Percentiles rank a stretch among this genome's conserved stretches.
Evolutionary conservation across 2,329 filamentous ascomycete species (phyloP).

Genomic region (Aspergillus quadricinctus): DNA sequence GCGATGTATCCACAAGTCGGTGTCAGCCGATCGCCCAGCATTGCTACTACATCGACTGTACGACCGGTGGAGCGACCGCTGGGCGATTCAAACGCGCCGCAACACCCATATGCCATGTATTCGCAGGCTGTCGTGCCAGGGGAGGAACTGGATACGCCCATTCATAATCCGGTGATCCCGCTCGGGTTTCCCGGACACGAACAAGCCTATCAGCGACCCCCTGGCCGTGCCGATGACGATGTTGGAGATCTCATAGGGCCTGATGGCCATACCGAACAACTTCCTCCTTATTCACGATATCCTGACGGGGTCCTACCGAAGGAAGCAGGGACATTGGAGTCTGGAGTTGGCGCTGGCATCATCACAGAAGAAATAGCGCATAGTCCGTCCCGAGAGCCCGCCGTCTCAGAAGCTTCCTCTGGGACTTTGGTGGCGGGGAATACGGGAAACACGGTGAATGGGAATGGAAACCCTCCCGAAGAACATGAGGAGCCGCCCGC

Average conservation of each 20-base stretch:
- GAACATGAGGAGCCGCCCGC: slow-evolving; percentile 19
- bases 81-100: slow-evolving; percentile 60
- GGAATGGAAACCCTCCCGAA: slow-evolving; percentile 12
- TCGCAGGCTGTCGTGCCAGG: slow-evolving; percentile 69
- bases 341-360: slow-evolving; percentile 28
- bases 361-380: slow-evolving; percentile 52
- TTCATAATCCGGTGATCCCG: slow-evolving; percentile 49
- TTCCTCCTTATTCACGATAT: slow-evolving; percentile 88
- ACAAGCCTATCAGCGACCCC: slow-evolving; percentile 64
- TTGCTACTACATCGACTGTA: slow-evolving; percentile 67
- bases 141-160: slow-evolving; percentile 44
- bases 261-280: slow-evolving; percentile 82
- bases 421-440: slow-evolving; percentile 18
- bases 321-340: slow-evolving; percentile 37
- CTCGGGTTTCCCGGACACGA: slow-evolving; percentile 70
- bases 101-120: slow-evolving; percentile 84
- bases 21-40: slow-evolving; percentile 56
- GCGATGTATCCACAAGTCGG: slow-evolving; percentile 74
- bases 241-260: slow-evolving; percentile 81
- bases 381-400: slow-evolving; percentile 22
- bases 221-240: slow-evolving; percentile 69
- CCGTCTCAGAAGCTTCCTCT: slow-evolving; percentile 32
- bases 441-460: slow-evolving; percentile 7
- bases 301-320: slow-evolving; percentile 68
- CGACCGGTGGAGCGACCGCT: slow-evolving; percentile 57